Base-by-base conservation (phyloP, 495 filamentous ascomycete genomes). In the Daldinia loculata region DNA sequence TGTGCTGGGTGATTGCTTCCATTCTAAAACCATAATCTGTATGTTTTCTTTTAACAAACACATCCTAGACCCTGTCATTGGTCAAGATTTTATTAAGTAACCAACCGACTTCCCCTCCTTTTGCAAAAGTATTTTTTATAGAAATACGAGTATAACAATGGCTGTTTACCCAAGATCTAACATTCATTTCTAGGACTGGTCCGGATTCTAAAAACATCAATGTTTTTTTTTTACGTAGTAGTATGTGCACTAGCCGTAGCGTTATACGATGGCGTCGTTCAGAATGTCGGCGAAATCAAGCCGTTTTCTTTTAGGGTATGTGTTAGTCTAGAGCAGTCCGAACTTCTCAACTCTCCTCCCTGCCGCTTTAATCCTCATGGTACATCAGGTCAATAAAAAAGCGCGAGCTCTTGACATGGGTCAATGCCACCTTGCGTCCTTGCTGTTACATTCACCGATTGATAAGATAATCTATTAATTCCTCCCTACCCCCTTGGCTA, bases 381-480 rank as follows among this genome's bases (percentile, higher is more conserved):
- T 52, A 27, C 51, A 66, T 57, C 57, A 66, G 57, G 32, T 61
- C 61, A 59, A 51, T 61, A 34, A 62, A 63, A 63, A 62, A 41
- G 48, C 24, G 26, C 17, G 12, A 50, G 56, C 38, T 19, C 27
- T 59, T 29, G 58, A 67, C 69, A 72, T 41, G 69, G 69, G 52
- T 67, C 43, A 19, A 67, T 67, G 15, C 34, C 52, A 50, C 59
- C 48, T 36, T 67, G 45, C 45, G 39, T 63, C 12, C 60, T 38
- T 17, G 60, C 26, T 19, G 56, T 64, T 51, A 14, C 64, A 65
- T 72, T 61, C 17, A 50, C 48, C 17, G 69, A 72, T 72, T 67
- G 69, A 72, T 72, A 72, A 72, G 69, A 67, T 72, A 67, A 72
- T 64, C 63, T 71, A 55, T 43, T 57, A 57, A 39, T 57, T 57